Percentiles rank a stretch among this genome's conserved stretches.
These are phyloP conservation scores for Fomitopsis pinicola DNA, from an alignment of 1,284 basidiomycete species.

Conservation along the genomic window DNA sequence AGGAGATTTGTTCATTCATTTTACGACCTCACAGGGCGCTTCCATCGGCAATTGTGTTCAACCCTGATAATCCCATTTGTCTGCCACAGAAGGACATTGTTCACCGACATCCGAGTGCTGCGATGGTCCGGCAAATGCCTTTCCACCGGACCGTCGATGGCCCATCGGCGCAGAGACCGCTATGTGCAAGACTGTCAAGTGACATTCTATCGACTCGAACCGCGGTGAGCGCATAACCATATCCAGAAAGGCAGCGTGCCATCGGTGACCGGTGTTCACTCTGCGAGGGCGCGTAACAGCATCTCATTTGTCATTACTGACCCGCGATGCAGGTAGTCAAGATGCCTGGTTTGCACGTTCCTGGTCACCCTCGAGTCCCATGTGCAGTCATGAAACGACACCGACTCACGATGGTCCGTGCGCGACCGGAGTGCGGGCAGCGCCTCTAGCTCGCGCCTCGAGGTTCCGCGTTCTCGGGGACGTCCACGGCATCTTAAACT, in stretches of 20 bases:
- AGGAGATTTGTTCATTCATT: too few relatives aligned
- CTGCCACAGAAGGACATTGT: not conserved
- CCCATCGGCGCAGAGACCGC: not conserved
- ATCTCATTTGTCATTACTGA: too few relatives aligned
- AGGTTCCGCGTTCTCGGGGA: not conserved
- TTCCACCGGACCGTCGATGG: not conserved
- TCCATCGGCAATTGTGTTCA: not conserved
- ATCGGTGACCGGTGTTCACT: not conserved
- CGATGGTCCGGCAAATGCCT: not conserved
- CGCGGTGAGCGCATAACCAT: not conserved
- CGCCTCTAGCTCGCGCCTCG: not conserved
- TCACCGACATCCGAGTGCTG: not conserved
- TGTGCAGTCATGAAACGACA: not conserved
- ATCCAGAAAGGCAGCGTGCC: not conserved
- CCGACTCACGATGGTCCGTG: not conserved
- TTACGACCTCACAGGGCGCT: not conserved
- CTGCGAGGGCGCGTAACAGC: not conserved
- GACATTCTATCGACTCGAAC: not conserved
- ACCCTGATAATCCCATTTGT: not conserved
- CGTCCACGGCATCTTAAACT: not conserved
- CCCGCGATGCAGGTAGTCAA: too few relatives aligned
- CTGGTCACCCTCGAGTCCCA: not conserved
- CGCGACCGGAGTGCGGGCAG: not conserved
- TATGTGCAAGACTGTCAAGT: not conserved
- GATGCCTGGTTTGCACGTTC: too few relatives aligned